Base-by-base conservation (phyloP, 805 yeast genomes). In the Peterozyma toletana region DNA sequence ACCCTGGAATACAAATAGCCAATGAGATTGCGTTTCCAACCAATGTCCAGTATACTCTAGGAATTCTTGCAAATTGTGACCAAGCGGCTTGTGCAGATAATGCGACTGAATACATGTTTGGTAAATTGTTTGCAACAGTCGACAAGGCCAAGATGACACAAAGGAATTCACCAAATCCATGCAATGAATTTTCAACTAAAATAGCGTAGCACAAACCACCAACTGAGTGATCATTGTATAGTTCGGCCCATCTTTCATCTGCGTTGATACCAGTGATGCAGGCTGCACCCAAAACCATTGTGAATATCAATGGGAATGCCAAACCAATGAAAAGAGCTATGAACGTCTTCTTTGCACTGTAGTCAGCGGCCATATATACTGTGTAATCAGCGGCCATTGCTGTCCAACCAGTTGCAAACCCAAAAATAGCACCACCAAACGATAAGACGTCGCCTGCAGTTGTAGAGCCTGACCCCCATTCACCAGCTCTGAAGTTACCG, bases 391-490 rank as follows among this genome's bases (percentile, higher is more conserved):
- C 79, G 27, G 96, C 93, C 54, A 82, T 87, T 15, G 96, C 82
- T 45, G 95, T 78, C 97, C 97, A 89, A 50, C 96, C 96, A 43
- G 96, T 77, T 41, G 96, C 95, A 57, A 83, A 89, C 50, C 96
- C 96, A 55, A 77, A 89, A 50, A 85, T 62, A 37, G 93, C 66
- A 62, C 89, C 82, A 59, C 96, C 96, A 53, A 83, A 87, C 16
- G 91, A 78, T 45, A 89, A 68, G 15, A 86, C 89, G 55, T 62
- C 55, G 50, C 87, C 96, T 30, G 93, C 95, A 47, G 83, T 82
- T 29, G 77, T 70, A 18, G 68, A 58, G 48, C 96, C 96, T 35
- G 73, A 56, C 11, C 63, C 67, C 66, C 64, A 60, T 17, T 62
- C 62, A 50, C 83, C 86, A 47, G 73, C 68, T 40, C 70, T 64